A percentile compares a stretch with the other conserved stretches of the same genome.
Evolutionary conservation across 192 early-diverging fungal genomes (phyloP).

Genomic region (Chytriomyces sp.): DNA sequence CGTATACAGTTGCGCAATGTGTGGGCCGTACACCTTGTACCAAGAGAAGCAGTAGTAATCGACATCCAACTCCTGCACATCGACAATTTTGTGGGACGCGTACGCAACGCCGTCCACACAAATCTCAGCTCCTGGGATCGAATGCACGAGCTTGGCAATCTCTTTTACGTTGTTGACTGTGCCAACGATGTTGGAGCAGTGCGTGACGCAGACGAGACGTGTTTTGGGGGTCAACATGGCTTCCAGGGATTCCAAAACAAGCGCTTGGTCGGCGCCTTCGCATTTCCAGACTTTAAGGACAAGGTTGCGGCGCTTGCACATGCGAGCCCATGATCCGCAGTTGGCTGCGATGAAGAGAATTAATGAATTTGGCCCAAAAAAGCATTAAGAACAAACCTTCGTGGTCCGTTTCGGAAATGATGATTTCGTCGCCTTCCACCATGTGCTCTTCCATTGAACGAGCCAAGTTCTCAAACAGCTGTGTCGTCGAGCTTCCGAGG

Average conservation of each 20-base stretch:
- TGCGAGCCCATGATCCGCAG: slow-evolving; percentile 7
- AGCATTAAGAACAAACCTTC: slow-evolving; percentile 12
- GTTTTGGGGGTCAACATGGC: slow-evolving; percentile 26
- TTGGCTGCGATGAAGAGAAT: slow-evolving; percentile 8
- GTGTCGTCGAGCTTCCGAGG: slow-evolving; percentile 37
- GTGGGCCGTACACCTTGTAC: slow-evolving; percentile 44
- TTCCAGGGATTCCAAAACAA: slow-evolving; percentile 7
- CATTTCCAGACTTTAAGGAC: slow-evolving; percentile 27
- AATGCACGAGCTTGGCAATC: slow-evolving; percentile 23
- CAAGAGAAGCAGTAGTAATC: slow-evolving; percentile 41
- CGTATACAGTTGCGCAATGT: slow-evolving; percentile 31
- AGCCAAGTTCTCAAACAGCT: slow-evolving; percentile 40
- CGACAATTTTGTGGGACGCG: slow-evolving; percentile 29
- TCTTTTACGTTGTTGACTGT: slow-evolving; percentile 28
- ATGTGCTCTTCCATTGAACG: slow-evolving; percentile 22
- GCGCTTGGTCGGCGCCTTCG: slow-evolving; percentile 1
- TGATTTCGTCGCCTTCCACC: slow-evolving; percentile 21
- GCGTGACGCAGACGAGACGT: slow-evolving; percentile 29
- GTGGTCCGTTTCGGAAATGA: slow-evolving; percentile 33
- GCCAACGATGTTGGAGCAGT: slow-evolving; percentile 34
- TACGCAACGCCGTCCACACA: slow-evolving; percentile 42
- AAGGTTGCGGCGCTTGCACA: slow-evolving; percentile 24
- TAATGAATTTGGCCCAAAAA: not conserved
- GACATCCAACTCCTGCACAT: slow-evolving; percentile 30
- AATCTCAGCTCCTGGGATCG: slow-evolving; percentile 28